phyloP scores from a whole-genome alignment of 306 rosid genomes.

The Inga leiocalycina region DNA sequence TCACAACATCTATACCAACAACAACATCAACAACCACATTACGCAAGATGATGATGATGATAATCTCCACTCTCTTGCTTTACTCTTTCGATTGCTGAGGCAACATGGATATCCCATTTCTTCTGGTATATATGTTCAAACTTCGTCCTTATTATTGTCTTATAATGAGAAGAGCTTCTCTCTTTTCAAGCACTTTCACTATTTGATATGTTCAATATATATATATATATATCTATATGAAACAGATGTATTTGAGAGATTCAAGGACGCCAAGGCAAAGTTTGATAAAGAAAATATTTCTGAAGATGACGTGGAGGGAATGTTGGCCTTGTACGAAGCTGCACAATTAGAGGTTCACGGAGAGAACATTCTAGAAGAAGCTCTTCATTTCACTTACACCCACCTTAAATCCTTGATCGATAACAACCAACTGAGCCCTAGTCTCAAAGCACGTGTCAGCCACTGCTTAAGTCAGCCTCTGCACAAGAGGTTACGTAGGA shows the following conservation, averaged over 20 bases:
- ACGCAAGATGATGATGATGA: neutral
- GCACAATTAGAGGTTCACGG: conserved; percentile 32
- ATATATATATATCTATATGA: no score
- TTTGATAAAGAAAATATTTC: neutral
- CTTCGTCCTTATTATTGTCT: neutral
- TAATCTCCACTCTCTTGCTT: conserved; percentile 32
- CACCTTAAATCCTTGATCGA: neutral
- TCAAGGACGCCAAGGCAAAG: conserved; percentile 5
- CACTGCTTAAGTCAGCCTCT: no score
- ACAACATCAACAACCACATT: no score
- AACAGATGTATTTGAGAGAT: conserved; percentile 42
- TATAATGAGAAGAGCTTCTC: no score
- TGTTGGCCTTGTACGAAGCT: conserved; percentile 57
- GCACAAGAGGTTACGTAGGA: no score
- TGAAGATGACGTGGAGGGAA: conserved; percentile 21
- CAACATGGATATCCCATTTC: conserved; percentile 42
- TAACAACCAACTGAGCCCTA: neutral
- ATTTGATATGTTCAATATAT: no score
- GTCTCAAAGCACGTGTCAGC: no score
- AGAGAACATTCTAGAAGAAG: conserved; percentile 31
- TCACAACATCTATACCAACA: neutral
- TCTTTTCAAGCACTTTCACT: no score
- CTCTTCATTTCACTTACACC: neutral
- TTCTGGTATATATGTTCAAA: conserved; percentile 19
- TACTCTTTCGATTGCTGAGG: conserved; percentile 47